Conservation (phyloP, 192 early-diverging fungal species). For the Entomortierella parvispora region DNA sequence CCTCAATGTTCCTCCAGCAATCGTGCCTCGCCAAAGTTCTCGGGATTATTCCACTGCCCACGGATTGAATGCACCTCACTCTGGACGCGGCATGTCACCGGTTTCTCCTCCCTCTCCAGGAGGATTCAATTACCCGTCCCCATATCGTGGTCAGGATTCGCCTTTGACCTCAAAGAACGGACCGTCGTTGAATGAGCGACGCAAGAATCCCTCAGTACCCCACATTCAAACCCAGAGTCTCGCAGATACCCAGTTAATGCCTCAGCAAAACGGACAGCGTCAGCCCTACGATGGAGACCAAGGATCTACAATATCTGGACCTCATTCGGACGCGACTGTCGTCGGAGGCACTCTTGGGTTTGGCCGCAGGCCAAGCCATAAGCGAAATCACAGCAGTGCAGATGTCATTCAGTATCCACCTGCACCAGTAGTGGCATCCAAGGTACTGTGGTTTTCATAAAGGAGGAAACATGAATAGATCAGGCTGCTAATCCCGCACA, state of each 20-base stretch:
- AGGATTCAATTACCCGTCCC: constrained; percentile 17
- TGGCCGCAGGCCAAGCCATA: constrained; percentile 38
- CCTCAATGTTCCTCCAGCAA: constrained; percentile 38
- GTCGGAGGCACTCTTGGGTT: constrained; percentile 46
- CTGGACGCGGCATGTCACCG: constrained; percentile 39
- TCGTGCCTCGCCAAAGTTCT: constrained; percentile 41
- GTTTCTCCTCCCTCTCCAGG: constrained; percentile 43
- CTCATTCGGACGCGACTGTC: constrained; percentile 34
- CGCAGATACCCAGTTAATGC: constrained; percentile 1
- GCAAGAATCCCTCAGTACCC: constrained; percentile 44
- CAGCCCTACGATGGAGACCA: constrained; percentile 8
- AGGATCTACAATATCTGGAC: neutral
- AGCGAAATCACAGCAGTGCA: constrained; percentile 48
- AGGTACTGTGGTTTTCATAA: no score
- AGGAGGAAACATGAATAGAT: no score
- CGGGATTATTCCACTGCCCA: constrained; percentile 37
- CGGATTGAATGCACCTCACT: constrained; percentile 44
- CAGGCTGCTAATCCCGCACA: no score
- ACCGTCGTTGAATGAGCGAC: constrained; percentile 31
- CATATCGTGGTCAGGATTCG: constrained; percentile 11
- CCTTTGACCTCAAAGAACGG: constrained; percentile 23
- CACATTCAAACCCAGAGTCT: constrained; percentile 43
- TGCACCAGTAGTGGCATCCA: constrained; percentile 3
- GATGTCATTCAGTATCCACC: constrained; percentile 45
- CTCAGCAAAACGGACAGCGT: constrained; percentile 16